phyloP scores from a whole-genome alignment of 1,284 basidiomycete genomes.

The Xanthoconium separans region DNA sequence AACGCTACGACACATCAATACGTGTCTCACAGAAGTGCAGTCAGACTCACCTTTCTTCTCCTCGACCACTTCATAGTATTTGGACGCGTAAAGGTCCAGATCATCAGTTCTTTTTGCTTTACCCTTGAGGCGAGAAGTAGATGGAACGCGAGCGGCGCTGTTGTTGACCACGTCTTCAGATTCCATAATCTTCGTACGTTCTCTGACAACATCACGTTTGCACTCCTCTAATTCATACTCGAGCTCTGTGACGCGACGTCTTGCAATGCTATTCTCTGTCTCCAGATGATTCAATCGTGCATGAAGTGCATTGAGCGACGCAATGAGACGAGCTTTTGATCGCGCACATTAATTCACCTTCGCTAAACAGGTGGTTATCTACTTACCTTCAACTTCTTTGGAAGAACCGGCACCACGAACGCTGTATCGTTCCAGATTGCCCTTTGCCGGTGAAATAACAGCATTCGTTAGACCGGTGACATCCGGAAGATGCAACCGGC shows the following conservation, averaged over 20 bases:
- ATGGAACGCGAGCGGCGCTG: constrained; percentile 17
- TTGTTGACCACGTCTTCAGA: constrained; percentile 45
- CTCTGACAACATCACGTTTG: constrained; percentile 66
- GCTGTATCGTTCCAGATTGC: constrained; percentile 46
- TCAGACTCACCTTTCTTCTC: constrained; percentile 73
- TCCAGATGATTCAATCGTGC: constrained; percentile 68
- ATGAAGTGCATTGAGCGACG: constrained; percentile 63
- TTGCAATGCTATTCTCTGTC: constrained; percentile 76
- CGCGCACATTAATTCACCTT: not conserved
- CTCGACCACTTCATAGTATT: constrained; percentile 73
- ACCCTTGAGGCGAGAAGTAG: constrained; percentile 30
- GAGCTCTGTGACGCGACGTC: constrained; percentile 75
- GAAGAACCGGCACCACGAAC: constrained; percentile 48
- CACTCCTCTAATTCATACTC: constrained; percentile 80
- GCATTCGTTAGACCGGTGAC: constrained; percentile 77
- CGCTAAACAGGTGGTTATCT: constrained; percentile 5
- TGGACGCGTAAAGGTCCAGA: constrained; percentile 40
- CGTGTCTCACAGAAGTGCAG: not conserved
- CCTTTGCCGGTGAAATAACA: constrained; percentile 65
- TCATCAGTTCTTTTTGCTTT: constrained; percentile 37
- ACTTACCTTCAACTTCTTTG: constrained; percentile 60
- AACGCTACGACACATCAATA: constrained; percentile 49
- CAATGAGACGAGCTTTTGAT: constrained; percentile 49
- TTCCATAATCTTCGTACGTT: constrained; percentile 61
- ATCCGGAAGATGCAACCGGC: constrained; percentile 63